Conservation (phyloP, 176 grass and related monocot genomes). For the Avena atlantica region DNA sequence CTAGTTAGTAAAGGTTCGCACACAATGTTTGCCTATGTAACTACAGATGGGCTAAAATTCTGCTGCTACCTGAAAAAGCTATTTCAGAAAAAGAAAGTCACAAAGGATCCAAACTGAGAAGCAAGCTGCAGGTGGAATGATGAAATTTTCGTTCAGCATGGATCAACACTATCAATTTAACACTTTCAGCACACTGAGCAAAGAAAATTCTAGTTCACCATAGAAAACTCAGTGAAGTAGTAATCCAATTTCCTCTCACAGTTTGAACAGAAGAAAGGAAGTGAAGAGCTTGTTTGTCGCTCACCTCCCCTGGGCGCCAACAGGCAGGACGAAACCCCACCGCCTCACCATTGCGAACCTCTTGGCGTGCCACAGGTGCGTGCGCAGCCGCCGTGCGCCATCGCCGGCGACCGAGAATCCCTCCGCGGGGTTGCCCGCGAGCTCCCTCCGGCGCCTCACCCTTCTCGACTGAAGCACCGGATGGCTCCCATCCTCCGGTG, state of each 20-base stretch:
- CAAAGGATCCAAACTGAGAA: neutral
- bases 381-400: slow-evolving; percentile 69
- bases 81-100: slow-evolving; percentile 16
- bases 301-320: slow-evolving; percentile 70
- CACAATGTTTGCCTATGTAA: neutral
- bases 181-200: neutral
- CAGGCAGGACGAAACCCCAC: slow-evolving; percentile 80
- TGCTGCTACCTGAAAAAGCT: neutral
- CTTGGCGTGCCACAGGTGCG: slow-evolving; percentile 91
- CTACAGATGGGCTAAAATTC: neutral
- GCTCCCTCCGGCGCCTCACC: slow-evolving; percentile 71
- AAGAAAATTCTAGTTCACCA: neutral
- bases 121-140: neutral
- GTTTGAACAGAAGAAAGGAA: neutral
- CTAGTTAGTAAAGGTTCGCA: neutral
- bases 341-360: slow-evolving; percentile 77
- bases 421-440: slow-evolving; percentile 56
- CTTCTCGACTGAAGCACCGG: slow-evolving; percentile 42
- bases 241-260: neutral
- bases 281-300: neutral
- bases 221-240: neutral
- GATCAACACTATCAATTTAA: slow-evolving; percentile 13
- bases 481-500: neutral
- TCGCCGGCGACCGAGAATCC: slow-evolving; percentile 69
- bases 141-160: neutral